Evolutionary conservation across 2,329 filamentous ascomycete species (phyloP).

Genomic region (Paracoccidioides lutzii): DNA sequence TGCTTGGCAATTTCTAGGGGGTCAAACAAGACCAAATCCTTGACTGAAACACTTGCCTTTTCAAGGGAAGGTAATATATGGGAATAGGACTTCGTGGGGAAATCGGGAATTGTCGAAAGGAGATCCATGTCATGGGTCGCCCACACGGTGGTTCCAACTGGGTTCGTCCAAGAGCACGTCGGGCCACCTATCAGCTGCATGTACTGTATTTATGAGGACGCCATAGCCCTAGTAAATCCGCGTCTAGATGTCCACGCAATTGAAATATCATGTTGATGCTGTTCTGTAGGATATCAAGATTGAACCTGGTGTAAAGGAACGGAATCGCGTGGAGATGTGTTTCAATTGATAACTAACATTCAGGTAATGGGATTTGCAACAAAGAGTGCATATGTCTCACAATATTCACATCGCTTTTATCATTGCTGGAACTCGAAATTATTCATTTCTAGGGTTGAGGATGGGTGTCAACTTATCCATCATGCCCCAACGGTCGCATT

Average conservation of each 20-base stretch:
- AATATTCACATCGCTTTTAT: background rate
- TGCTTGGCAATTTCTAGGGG: slow-evolving; percentile 71
- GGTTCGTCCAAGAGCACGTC: background rate
- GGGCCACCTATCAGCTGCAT: background rate
- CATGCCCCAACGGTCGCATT: no score
- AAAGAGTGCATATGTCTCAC: background rate
- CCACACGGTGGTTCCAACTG: background rate
- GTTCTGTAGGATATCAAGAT: background rate
- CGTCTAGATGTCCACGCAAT: background rate
- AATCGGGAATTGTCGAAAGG: slow-evolving; percentile 65
- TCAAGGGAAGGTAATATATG: slow-evolving; percentile 71
- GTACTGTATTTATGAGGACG: background rate
- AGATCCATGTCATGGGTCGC: slow-evolving; percentile 47
- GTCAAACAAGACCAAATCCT: slow-evolving; percentile 76
- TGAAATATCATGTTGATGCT: background rate
- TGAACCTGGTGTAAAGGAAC: background rate
- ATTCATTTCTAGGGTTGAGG: no score
- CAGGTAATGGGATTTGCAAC: background rate
- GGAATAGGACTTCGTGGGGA: slow-evolving; percentile 56
- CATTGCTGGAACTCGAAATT: background rate
- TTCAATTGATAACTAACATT: background rate
- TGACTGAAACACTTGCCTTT: slow-evolving; percentile 60
- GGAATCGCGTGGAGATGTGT: background rate
- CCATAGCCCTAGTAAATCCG: background rate
- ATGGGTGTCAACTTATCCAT: no score